These are phyloP conservation scores for Berberis thunbergii DNA, from an alignment of 164 flowering plant genomes.

Conservation along the genomic window DNA sequence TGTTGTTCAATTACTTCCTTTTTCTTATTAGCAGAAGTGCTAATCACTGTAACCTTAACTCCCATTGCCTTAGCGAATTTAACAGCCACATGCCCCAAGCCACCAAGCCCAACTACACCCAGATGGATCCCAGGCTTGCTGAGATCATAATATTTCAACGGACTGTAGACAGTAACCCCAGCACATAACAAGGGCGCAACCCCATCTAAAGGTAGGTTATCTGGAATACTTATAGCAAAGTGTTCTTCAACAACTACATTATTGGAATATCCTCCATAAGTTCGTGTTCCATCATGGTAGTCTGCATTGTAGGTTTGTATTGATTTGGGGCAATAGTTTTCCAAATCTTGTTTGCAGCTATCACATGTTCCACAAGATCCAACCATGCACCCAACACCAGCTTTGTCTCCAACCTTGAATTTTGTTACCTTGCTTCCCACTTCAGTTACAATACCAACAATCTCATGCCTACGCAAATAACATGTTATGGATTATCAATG, in stretches of 20 bases:
- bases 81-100: too few species aligned
- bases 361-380: too few species aligned
- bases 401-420: too few species aligned
- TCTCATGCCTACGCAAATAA: too few species aligned
- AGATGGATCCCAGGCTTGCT: neutral
- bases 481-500: too few species aligned
- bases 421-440: too few species aligned
- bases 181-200: neutral
- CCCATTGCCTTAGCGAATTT: conserved; percentile 4
- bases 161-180: too few species aligned
- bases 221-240: neutral
- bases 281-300: neutral
- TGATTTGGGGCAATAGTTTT: neutral
- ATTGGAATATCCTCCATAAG: neutral
- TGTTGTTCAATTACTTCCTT: neutral
- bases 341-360: neutral
- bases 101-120: neutral
- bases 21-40: neutral
- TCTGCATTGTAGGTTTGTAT: too few species aligned
- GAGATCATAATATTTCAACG: neutral
- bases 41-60: neutral
- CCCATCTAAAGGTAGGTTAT: neutral
- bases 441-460: too few species aligned
- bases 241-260: neutral
- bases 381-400: too few species aligned